phyloP scores from a whole-genome alignment of 164 flowering plant species.

The Brasenia schreberi region DNA sequence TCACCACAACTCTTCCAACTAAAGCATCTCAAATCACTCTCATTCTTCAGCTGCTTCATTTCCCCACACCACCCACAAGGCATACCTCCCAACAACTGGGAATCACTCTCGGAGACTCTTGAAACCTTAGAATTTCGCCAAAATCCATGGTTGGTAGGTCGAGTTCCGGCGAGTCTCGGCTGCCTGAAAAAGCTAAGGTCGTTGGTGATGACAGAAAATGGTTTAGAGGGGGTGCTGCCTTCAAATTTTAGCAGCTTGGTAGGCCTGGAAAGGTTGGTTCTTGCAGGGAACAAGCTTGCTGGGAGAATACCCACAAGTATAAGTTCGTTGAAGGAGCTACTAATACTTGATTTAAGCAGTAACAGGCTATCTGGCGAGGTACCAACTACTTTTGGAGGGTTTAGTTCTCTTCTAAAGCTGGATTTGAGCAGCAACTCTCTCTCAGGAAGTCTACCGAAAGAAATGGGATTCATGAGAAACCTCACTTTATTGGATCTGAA shows the following conservation, averaged over 20 bases:
- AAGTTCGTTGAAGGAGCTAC: slow-evolving; percentile 31
- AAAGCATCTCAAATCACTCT: slow-evolving; percentile 46
- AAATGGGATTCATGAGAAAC: slow-evolving; percentile 38
- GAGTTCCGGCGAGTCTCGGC: slow-evolving; percentile 34
- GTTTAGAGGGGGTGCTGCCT: slow-evolving; percentile 44
- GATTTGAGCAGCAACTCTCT: slow-evolving; percentile 67
- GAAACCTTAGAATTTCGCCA: slow-evolving; percentile 62
- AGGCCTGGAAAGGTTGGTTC: slow-evolving; percentile 33
- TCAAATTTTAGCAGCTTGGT: slow-evolving; percentile 26
- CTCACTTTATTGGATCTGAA: slow-evolving; percentile 73
- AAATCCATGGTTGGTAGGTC: slow-evolving; percentile 57
- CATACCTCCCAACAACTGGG: slow-evolving; percentile 22
- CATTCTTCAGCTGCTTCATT: slow-evolving; percentile 54
- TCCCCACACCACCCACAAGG: slow-evolving; percentile 28
- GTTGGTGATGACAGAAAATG: slow-evolving; percentile 48
- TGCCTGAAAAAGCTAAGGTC: slow-evolving; percentile 47
- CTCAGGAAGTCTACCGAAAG: slow-evolving; percentile 38
- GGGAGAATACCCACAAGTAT: slow-evolving; percentile 44
- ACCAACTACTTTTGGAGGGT: slow-evolving; percentile 44
- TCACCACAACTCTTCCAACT: slow-evolving; percentile 54
- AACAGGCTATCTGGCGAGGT: slow-evolving; percentile 48
- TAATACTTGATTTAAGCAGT: slow-evolving; percentile 68
- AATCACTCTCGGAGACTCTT: slow-evolving; percentile 47
- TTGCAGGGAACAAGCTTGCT: slow-evolving; percentile 37
- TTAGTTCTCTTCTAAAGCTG: slow-evolving; percentile 70